phyloP scores from a whole-genome alignment of 345 rosid genomes.

The Acer yangbiense region DNA sequence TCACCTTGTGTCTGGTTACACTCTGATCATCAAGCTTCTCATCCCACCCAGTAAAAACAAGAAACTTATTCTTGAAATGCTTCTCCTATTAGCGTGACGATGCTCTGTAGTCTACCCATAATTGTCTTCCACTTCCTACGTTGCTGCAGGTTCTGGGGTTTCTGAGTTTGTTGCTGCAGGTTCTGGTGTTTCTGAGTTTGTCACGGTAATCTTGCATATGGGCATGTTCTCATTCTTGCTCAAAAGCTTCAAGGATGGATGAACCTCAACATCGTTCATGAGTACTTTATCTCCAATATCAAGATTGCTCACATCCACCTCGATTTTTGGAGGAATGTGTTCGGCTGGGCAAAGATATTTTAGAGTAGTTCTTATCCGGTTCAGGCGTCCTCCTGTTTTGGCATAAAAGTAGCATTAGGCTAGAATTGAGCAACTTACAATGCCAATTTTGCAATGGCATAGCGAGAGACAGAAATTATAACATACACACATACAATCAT shows the following conservation, averaged over 20 bases:
- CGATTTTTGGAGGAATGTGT: constrained; percentile 75
- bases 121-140: constrained; percentile 20
- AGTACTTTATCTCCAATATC: constrained; percentile 70
- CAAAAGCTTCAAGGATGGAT: constrained; percentile 73
- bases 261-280: constrained; percentile 60
- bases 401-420: constrained; percentile 13
- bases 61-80: constrained; percentile 17
- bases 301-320: constrained; percentile 82
- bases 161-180: constrained; percentile 34
- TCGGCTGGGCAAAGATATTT: constrained; percentile 70
- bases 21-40: constrained; percentile 5
- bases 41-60: not conserved
- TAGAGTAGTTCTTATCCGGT: constrained; percentile 49
- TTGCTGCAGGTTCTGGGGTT: constrained; percentile 32
- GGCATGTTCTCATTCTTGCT: constrained; percentile 74
- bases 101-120: constrained; percentile 4
- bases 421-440: not conserved
- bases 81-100: not conserved
- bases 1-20: not conserved
- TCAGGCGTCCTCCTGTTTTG: constrained; percentile 67
- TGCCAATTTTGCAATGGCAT: not conserved
- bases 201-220: constrained; percentile 70
- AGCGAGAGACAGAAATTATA: not conserved
- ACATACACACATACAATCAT: not conserved
- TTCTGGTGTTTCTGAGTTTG: constrained; percentile 40